A percentile compares a stretch with the other conserved stretches of the same genome.
These are phyloP conservation scores for Rehmannia glutinosa DNA, from an alignment of 257 asterid species.

Conservation along the genomic window DNA sequence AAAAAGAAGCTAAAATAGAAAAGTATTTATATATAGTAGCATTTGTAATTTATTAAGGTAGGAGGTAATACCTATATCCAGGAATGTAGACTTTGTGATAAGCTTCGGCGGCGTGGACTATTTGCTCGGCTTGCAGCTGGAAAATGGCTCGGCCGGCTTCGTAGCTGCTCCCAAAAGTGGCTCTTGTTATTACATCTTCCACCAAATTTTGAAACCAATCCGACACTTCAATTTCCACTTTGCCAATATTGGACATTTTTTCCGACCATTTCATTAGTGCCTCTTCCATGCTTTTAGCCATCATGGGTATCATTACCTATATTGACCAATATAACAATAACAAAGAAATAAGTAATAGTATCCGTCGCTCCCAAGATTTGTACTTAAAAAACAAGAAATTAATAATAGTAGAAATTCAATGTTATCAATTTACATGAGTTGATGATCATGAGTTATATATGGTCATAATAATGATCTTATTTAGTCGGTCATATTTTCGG, in stretches of 20 bases:
- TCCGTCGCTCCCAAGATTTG: no score
- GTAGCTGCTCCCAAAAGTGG: slow-evolving; percentile 62
- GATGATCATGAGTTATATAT: no score
- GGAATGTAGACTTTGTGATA: slow-evolving; percentile 59
- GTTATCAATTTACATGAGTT: no score
- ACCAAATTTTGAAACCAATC: slow-evolving; percentile 56
- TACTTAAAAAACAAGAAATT: no score
- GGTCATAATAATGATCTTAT: no score
- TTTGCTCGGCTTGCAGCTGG: slow-evolving; percentile 62
- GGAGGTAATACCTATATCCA: slow-evolving; percentile 78
- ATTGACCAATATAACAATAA: neutral
- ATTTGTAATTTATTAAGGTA: no score
- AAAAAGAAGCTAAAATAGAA: no score
- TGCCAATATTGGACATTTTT: slow-evolving; percentile 35
- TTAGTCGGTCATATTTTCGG: no score
- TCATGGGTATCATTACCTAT: slow-evolving; percentile 62
- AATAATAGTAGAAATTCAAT: no score
- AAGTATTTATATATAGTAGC: no score
- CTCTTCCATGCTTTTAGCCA: slow-evolving; percentile 52
- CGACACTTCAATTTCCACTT: slow-evolving; percentile 51
- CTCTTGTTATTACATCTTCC: slow-evolving; percentile 56
- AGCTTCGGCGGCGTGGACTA: slow-evolving; percentile 66
- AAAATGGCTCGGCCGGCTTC: slow-evolving; percentile 67
- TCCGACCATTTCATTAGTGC: slow-evolving; percentile 50
- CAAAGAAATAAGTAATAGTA: no score